phyloP scores from a whole-genome alignment of 1,284 basidiomycete species.

The Xerocomus nothofagi region DNA sequence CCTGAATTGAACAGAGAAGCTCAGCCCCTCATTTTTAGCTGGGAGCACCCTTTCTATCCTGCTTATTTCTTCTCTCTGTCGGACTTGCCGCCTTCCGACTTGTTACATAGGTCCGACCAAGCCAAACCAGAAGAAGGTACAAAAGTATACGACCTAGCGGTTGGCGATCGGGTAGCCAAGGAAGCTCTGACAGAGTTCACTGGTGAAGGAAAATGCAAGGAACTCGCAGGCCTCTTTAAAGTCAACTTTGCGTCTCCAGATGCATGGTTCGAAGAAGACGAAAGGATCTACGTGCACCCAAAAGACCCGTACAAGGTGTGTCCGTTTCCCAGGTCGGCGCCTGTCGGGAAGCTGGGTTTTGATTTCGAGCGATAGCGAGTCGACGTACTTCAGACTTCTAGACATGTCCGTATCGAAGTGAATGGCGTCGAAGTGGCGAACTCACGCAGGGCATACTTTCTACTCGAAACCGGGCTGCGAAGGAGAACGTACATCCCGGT shows the following conservation, averaged over 20 bases:
- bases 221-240: constrained; percentile 49
- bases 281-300: constrained; percentile 58
- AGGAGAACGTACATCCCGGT: constrained; percentile 62
- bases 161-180: constrained; percentile 40
- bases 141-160: constrained; percentile 47
- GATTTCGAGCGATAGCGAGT: constrained; percentile 43
- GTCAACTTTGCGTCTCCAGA: constrained; percentile 53
- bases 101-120: constrained; percentile 38
- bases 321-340: not conserved
- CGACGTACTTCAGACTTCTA: constrained; percentile 59
- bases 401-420: constrained; percentile 59
- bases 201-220: constrained; percentile 29
- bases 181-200: constrained; percentile 44
- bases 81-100: constrained; percentile 42
- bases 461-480: constrained; percentile 59
- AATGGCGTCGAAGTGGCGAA: constrained; percentile 63
- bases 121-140: constrained; percentile 32
- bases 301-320: constrained; percentile 68
- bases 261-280: constrained; percentile 70
- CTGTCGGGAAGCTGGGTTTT: not conserved
- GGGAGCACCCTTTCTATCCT: constrained; percentile 56
- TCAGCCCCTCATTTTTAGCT: constrained; percentile 40
- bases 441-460: constrained; percentile 50
- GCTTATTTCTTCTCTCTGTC: constrained; percentile 50
- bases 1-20: not conserved